Base-by-base conservation (phyloP, 2,329 filamentous ascomycete genomes). In the Penicillium occitanis region DNA sequence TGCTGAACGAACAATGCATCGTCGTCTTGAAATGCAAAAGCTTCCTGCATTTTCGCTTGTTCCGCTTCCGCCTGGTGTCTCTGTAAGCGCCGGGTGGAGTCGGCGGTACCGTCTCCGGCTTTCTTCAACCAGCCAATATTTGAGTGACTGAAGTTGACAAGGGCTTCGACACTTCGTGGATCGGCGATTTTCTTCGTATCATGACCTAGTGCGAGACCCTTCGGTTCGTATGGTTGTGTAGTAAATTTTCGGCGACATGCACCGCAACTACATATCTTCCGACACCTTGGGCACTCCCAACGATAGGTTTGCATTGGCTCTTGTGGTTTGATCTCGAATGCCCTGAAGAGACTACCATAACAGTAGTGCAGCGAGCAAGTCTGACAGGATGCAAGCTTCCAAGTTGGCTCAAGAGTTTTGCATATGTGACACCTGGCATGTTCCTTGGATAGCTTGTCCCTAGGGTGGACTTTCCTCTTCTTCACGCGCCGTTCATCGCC, bases 111-210 rank as follows among this genome's bases (percentile, higher is more conserved):
- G 66, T 83, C 80, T n/a, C 79, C 81, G 33, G 80, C 82, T 64
- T 87, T 87, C 62, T 86, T 85, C 58, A 98, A 81, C 92, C 93
- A 97, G 50, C 85, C 86, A 30, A 96, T 82, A 75, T 99, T 99
- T 63, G 96, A 94, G 48, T 91, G 84, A 30, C 91, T 88, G 77
- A 97, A 97, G 75, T 98, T 93, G 8, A 98, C 92, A 25, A 98
- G 84, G 28, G 88, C 90, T 76, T 98, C 94, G 5, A 97, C 88
- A 73, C 93, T 97, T 67, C 95, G 88, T 61, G 91, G 90, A 78
- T 99, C 95, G 1, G 95, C 94, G 59, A 98, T 89, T 40, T 91
- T 90, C 63, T 88, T 91, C 0, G 95, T 99, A 71, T 98, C 93
- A 72, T 97, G 93, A 0, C 95, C 95, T 1, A 98, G 85, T 1